Evolutionary conservation across 176 grass and related monocot genomes (phyloP).

Genomic region (Oryza australiensis): DNA sequence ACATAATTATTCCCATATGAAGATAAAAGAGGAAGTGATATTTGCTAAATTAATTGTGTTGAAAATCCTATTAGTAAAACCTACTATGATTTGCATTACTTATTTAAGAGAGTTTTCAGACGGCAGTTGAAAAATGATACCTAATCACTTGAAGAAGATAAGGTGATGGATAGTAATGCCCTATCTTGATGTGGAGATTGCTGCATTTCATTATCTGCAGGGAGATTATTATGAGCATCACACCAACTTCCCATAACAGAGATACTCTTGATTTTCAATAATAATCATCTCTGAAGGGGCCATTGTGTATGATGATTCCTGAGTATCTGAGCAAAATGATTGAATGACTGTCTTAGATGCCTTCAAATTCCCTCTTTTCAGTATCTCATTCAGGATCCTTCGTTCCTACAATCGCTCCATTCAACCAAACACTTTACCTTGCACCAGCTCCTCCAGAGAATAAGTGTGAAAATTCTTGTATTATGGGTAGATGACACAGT

Average conservation of each 20-base stretch:
- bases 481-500: neutral
- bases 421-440: neutral
- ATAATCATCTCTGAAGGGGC: conserved; percentile 12
- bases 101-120: neutral
- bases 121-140: neutral
- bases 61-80: neutral
- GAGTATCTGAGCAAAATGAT: neutral
- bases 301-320: neutral
- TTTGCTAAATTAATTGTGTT: neutral
- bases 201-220: conserved; percentile 8
- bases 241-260: neutral
- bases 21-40: neutral
- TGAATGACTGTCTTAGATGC: conserved; percentile 5
- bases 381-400: neutral
- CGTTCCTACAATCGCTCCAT: neutral
- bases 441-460: neutral
- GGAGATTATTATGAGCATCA: neutral
- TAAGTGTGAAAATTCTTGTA: neutral
- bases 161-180: neutral
- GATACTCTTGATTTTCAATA: neutral
- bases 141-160: neutral
- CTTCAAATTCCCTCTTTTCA: neutral
- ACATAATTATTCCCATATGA: conserved; percentile 11
- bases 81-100: conserved; percentile 12
- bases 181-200: neutral